These are phyloP conservation scores for Fibroporia radiculosa DNA, from an alignment of 768 basidiomycete genomes.

Conservation along the genomic window DNA sequence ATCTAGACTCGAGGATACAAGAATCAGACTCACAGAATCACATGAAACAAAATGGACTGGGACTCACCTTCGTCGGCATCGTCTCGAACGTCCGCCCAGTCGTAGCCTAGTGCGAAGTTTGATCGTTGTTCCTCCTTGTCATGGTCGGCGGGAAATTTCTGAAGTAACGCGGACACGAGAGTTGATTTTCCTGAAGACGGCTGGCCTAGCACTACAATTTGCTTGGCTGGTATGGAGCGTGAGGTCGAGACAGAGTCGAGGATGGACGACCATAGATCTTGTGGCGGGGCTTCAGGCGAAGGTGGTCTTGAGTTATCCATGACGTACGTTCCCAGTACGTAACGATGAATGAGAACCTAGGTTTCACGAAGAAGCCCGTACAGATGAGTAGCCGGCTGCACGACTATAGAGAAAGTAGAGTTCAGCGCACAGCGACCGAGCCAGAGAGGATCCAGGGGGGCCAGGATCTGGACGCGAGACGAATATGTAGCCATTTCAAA, in stretches of 20 bases:
- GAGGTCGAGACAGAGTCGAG: slow-evolving; percentile 80
- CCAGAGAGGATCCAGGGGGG: too few species aligned
- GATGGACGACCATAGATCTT: slow-evolving; percentile 90
- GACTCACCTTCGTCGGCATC: slow-evolving; percentile 88
- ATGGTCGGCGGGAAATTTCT: slow-evolving; percentile 52
- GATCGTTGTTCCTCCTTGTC: slow-evolving; percentile 49
- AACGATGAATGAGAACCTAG: too few species aligned
- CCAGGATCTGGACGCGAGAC: too few species aligned
- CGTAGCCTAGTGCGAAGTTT: slow-evolving; percentile 87
- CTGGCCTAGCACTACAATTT: slow-evolving; percentile 78
- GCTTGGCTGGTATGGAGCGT: slow-evolving; percentile 78
- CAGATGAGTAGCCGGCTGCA: too few species aligned
- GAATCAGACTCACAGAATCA: background rate
- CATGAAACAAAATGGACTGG: background rate
- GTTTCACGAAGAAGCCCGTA: background rate
- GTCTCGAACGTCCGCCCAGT: slow-evolving; percentile 85
- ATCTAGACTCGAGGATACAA: slow-evolving; percentile 39
- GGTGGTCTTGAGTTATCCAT: slow-evolving; percentile 48
- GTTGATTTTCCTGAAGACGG: slow-evolving; percentile 74
- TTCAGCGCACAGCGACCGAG: too few species aligned
- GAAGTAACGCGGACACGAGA: slow-evolving; percentile 61
- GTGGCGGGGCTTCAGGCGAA: slow-evolving; percentile 67
- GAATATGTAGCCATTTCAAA: slow-evolving; percentile 8
- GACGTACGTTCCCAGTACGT: slow-evolving; percentile 1
- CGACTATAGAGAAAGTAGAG: too few species aligned